Base-by-base conservation (phyloP, 1,284 basidiomycete species). In the Austroboletus olivaceoglutinosus region DNA sequence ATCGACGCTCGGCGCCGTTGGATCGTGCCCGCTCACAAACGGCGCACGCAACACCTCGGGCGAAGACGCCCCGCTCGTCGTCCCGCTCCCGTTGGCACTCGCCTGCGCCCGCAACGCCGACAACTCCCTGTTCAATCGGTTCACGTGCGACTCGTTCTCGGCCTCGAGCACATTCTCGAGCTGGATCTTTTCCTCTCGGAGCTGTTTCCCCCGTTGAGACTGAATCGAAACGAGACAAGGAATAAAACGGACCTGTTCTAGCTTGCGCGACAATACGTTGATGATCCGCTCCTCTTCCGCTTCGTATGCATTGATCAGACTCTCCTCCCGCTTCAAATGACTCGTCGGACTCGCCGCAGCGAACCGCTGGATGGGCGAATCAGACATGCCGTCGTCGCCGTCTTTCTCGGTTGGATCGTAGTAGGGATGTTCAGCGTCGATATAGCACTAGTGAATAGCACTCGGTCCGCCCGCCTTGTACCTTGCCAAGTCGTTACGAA, bases 221-320 rank as follows among this genome's bases (percentile, higher is more conserved):
- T 7, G 16, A 12, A 18, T 10, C 4, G 4, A 15, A n/a, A 22
- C 2, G 36, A 2, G 12, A 38, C 18, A 6, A 11, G 37, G 11
- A 3, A 45, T 22, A 15, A 2, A 8, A 69, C 80, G 50, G 48
- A 87, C 89, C 82, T 86, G 78, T 71, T 91, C 89, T 50, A 90
- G 73, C 64, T 89, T 91, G 56, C 86, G 75, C 36, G 85, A 90
- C 52, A 90, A 72, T 11, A 86, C 75, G 58, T 91, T 91, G 54
- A 89, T 87, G 51, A 92, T 89, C 39, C 89, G 80, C 64, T 92
- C 89, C 67, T 92, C 89, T 69, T 92, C 89, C 6, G 89, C 90
- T 60, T 92, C 89, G 64, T 89, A 91, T 15, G 85, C 85, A 68
- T 91, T 89, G 61, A 91, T 90, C 62, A 91, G 75, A 48, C 81